Evolutionary conservation across 345 rosid species (phyloP).

Genomic region (Lumnitzera littorea): DNA sequence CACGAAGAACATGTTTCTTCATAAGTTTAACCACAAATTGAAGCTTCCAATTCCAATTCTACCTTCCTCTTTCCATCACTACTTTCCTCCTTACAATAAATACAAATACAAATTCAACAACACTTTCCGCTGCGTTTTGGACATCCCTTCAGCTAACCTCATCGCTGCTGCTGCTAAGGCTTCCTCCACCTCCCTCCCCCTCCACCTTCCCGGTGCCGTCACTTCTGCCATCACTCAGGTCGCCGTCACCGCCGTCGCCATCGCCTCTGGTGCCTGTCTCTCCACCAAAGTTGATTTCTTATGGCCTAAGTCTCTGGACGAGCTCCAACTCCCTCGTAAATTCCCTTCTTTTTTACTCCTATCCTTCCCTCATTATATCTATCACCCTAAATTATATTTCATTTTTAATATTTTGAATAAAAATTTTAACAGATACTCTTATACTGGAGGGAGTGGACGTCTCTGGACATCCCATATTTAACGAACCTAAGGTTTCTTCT

Average conservation of each 20-base stretch:
- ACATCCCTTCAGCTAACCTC: conserved; percentile 27
- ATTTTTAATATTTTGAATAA: too few species aligned
- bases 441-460: conserved; percentile 58
- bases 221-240: conserved; percentile 62
- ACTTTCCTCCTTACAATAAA: conserved; percentile 21
- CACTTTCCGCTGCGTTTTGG: background rate
- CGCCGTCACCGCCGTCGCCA: conserved; percentile 61
- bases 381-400: too few species aligned
- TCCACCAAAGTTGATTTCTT: conserved; percentile 66
- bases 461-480: conserved; percentile 51
- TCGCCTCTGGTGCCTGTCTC: conserved; percentile 75
- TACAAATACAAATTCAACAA: too few species aligned
- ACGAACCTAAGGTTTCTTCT: conserved; percentile 45
- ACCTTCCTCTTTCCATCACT: conserved; percentile 11
- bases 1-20: conserved; percentile 10
- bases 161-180: conserved; percentile 43
- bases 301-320: conserved; percentile 59
- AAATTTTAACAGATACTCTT: conserved; percentile 31
- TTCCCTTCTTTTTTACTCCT: background rate
- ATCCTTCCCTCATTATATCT: too few species aligned
- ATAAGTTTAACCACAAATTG: conserved; percentile 1
- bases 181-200: conserved; percentile 4
- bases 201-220: conserved; percentile 39
- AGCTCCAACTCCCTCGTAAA: conserved; percentile 33
- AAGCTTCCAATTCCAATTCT: too few species aligned